Evolutionary conservation across 768 basidiomycete genomes (phyloP), one percentile per base, ranked within the genome.

Genomic region (Mycena filopes): DNA sequence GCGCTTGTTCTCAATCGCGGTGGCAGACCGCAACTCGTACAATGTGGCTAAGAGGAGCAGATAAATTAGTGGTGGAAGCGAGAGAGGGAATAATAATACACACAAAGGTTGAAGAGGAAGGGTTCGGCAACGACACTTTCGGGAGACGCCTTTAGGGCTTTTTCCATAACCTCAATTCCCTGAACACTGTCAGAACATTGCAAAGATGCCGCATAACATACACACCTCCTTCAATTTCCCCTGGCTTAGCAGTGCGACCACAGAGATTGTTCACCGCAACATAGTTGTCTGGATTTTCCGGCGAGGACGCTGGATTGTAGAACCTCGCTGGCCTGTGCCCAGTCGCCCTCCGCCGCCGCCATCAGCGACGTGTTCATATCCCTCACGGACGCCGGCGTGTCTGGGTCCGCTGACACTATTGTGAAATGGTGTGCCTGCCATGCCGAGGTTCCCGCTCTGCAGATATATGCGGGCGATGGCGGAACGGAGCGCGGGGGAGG

Each of bases 41-140:
- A 95, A 76, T 1, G 94, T 95, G 1, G 93, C 93, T 94, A 51
- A 42, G 31, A 46, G 23, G 28, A 41, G 20, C 10, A 53, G 18
- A 50, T 15, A 20, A 42, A n/a, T 53, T 42, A 50, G 25, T 42
- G 0, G 2, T 0, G 13, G 16, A 26, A 42, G 13, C 1, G 18
- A 23, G 40, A 5, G 13, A 26, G 40, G 8, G 13, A 26, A 67
- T 23, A 42, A 16, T 9, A 45, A 29, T 29, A 26, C 89, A 64
- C 74, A 94, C 94, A 91, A 9, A 95, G 81, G 67, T 95, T 95
- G 77, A 95, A 95, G 46, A 95, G 73, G 77, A 92, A 92, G 6
- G 93, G 93, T 71, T 95, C 93, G 9, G 91, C 90, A 26, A 91
- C 89, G 11, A 91, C 86, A 50, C 86, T 86, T 1, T 90, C 84